Evolutionary conservation across 164 flowering plant species (phyloP), one percentile per base, ranked within the genome.

Genomic region (Liriodendron chinense): DNA sequence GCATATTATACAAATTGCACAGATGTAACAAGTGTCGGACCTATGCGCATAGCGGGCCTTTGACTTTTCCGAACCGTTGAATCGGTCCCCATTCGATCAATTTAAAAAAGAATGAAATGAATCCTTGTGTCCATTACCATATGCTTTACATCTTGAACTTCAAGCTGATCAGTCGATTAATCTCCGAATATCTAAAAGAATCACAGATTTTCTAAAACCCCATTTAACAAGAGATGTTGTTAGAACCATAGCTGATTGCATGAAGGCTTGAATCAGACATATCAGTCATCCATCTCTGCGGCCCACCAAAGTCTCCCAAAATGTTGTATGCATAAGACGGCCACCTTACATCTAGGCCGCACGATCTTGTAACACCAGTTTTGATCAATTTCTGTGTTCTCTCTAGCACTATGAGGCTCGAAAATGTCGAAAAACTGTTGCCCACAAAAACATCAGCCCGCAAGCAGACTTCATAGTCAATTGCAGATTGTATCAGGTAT

Each of bases 401-500:
- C 76, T 93, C 98, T 20, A 94, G 98, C 73, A 80, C 97, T 49
- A 94, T 77, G 47, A 96, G 97, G 78, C 94, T 92, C 0, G 99
- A 96, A 81, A 96, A 96, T 25, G 98, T 96, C 21, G 99, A 96
- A 77, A 89, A 96, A 76, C 97, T 94, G 72, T 94, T 96, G 7
- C 99, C 99, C 6, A 92, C 92, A 81, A 96, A 94, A 9, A 93
- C 79, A 80, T 94, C 94, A 9, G 99, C 89, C 79, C 94, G 85
- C 63, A 84, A 84, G 79, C 99, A 96, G 34, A 96, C 99, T 81
- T 96, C 99, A 80, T 96, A 94, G 75, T 94, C 99, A 9, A 96
- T 91, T 59, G 98, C 99, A 1, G 99, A 89, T 78, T 92, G 90
- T 68, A 96, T 87, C 57, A 96, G 90, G 80, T 96, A 96, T 0